These are phyloP conservation scores for Phytopythium cucurbitacearum DNA, from an alignment of 352 stramenopile genomes.

Conservation along the genomic window DNA sequence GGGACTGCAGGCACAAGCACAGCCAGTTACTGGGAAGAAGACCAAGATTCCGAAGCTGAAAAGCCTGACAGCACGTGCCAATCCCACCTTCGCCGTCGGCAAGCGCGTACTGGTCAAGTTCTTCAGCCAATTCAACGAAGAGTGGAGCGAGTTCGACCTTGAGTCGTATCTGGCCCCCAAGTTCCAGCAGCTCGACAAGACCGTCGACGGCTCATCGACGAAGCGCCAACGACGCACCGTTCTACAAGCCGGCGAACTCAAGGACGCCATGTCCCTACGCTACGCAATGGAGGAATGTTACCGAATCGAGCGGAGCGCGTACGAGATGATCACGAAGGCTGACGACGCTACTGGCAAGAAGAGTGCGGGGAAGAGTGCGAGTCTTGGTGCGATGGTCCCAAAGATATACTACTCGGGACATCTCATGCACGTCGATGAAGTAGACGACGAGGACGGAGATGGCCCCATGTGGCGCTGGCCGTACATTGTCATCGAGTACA, in stretches of 20 bases:
- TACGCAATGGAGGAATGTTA: conserved; percentile 77
- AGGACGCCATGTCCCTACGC: conserved; percentile 49
- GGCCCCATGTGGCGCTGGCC: conserved; percentile 79
- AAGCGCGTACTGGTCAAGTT: conserved; percentile 70
- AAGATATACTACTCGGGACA: conserved; percentile 47
- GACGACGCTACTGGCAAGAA: not conserved
- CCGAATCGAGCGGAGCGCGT: conserved; percentile 54
- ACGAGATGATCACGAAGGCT: conserved; percentile 38
- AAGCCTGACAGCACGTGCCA: conserved; percentile 68
- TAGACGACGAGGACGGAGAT: conserved; percentile 64
- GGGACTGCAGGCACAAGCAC: conserved; percentile 3
- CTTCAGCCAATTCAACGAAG: conserved; percentile 81
- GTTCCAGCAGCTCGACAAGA: conserved; percentile 21
- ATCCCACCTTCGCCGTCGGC: conserved; percentile 71
- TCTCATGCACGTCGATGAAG: conserved; percentile 52
- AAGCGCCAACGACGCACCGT: conserved; percentile 46
- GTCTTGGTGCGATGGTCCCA: conserved; percentile 36
- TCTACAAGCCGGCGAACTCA: conserved; percentile 48
- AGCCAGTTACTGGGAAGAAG: conserved; percentile 11
- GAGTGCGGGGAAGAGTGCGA: conserved; percentile 3
- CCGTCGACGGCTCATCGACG: conserved; percentile 2
- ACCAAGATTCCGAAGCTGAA: conserved; percentile 37
- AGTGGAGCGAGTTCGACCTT: conserved; percentile 79
- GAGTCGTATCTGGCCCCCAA: conserved; percentile 56
- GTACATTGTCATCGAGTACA: conserved; percentile 75